A percentile compares a stretch with the other conserved stretches of the same genome.
These are phyloP conservation scores for Cladochytrium replicatum DNA, from an alignment of 192 early-diverging fungal genomes.

Conservation along the genomic window DNA sequence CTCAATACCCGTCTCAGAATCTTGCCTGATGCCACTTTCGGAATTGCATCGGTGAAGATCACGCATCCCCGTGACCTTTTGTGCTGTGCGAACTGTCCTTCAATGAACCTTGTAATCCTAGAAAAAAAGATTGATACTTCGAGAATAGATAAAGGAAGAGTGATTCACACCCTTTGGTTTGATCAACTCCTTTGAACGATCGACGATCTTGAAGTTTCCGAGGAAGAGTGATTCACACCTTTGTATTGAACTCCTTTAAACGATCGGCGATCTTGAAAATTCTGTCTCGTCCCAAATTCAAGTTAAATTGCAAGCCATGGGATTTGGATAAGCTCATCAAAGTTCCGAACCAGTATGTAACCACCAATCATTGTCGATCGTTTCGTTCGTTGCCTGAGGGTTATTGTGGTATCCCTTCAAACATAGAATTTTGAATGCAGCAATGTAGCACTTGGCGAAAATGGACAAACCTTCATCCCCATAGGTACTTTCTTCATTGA, in stretches of 20 bases:
- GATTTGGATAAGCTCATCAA: conserved; percentile 6
- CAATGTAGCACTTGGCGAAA: conserved; percentile 1
- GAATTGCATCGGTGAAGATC: conserved; percentile 56
- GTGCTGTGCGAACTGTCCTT: conserved; percentile 51
- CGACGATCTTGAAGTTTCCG: conserved; percentile 58
- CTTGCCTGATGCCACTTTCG: conserved; percentile 73
- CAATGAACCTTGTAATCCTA: conserved; percentile 49
- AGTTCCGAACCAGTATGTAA: conserved; percentile 68
- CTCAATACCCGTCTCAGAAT: conserved; percentile 67
- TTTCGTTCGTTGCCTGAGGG: conserved; percentile 54
- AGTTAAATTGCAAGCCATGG: conserved; percentile 45
- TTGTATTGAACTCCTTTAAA: too few relatives aligned
- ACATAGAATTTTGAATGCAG: conserved; percentile 14
- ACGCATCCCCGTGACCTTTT: conserved; percentile 75
- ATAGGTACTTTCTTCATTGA: conserved; percentile 60
- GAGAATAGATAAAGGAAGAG: not conserved
- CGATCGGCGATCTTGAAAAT: too few relatives aligned
- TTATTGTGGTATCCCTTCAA: conserved; percentile 84
- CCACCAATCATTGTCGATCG: conserved; percentile 64
- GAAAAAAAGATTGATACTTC: too few relatives aligned
- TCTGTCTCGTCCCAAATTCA: conserved; percentile 54
- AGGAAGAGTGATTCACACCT: too few relatives aligned
- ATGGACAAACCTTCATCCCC: conserved; percentile 65
- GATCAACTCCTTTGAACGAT: conserved; percentile 83
- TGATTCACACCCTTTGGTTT: conserved; percentile 78